Base-by-base conservation (phyloP, 2,329 filamentous ascomycete genomes). In the Claviceps fusiformis region DNA sequence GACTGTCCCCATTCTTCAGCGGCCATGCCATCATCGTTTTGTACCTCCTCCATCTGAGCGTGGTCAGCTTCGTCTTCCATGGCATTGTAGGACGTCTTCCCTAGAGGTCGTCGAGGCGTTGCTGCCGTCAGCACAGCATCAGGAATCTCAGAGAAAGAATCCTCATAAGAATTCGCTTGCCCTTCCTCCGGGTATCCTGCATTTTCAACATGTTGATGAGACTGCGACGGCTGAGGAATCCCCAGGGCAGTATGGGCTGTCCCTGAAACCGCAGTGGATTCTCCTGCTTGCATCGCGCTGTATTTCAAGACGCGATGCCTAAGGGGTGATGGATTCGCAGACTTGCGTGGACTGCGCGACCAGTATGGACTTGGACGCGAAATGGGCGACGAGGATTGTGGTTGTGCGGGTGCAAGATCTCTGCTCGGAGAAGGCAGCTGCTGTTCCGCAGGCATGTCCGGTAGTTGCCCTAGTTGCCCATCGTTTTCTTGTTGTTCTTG, bases 61-160 rank as follows among this genome's bases (percentile, higher is more conserved):
- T 35, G 33, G 27, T 35, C 45, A 10, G 37, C 46, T 17, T 51
- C 43, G 29, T 60, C 58, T 3, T 58, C 54, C 24, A 59, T 27
- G 10, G 57, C 58, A n/a, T 54, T 53, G 10, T 52, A 51, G 7
- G 43, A 19, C 3, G 17, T 44, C 11, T 57, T 50, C 15, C 53
- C 50, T 29, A 52, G 50, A 3, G 62, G 58, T 17, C 62, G 70
- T 33, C 63, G 65, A 1, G 73, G 77, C 1, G 73, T 78, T 5
- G 76, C 78, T 33, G 75, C 75, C 15, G 70, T 71, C 4, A 81
- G 71, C 2, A 80, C 67, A 4, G 65, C 70, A 17, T 77, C 72
- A 0, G 79, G 77, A 17, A 81, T 78, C 53, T 79, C 76, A 0
- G 78, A 81, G 59, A 81, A 82, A 0, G 77, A 79, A 58, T 81